Evolutionary conservation across 495 filamentous ascomycete genomes (phyloP).

Genomic region (Aspergillus bridgeri): DNA sequence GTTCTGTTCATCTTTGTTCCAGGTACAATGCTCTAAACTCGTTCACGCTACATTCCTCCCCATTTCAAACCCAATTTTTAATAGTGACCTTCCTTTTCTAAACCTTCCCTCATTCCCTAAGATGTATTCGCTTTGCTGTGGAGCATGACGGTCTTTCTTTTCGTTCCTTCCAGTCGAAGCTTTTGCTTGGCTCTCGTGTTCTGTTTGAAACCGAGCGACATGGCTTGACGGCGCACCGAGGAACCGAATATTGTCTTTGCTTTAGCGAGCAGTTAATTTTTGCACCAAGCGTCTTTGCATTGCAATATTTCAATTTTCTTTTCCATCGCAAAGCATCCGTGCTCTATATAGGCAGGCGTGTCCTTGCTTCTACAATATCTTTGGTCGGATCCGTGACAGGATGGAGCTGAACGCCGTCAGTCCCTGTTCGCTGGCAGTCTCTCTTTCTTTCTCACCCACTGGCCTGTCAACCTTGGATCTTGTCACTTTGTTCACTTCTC

Average conservation of each 20-base stretch:
- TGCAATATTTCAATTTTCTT: background rate
- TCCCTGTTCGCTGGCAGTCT: slow-evolving; percentile 4
- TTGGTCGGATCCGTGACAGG: background rate
- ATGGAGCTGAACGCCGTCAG: background rate
- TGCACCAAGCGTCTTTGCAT: background rate
- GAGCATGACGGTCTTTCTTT: background rate
- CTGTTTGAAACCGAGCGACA: background rate
- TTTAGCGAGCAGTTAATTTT: background rate
- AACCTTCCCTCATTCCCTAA: background rate
- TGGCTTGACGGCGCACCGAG: background rate
- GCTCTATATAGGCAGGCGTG: background rate
- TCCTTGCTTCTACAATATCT: background rate
- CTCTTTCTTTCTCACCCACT: slow-evolving; percentile 10
- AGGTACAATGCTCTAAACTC: slow-evolving; percentile 63
- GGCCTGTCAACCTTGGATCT: slow-evolving; percentile 25
- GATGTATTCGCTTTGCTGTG: background rate
- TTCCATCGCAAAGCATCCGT: background rate
- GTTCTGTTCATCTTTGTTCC: slow-evolving; percentile 91
- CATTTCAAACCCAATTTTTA: background rate
- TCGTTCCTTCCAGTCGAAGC: background rate
- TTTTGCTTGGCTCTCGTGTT: background rate
- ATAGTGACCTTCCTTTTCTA: background rate
- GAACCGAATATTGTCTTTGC: background rate
- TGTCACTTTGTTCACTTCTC: slow-evolving; percentile 18
- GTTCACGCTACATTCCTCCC: background rate